Base-by-base conservation (phyloP, 176 grass and related monocot species). In the Secale cereale region DNA sequence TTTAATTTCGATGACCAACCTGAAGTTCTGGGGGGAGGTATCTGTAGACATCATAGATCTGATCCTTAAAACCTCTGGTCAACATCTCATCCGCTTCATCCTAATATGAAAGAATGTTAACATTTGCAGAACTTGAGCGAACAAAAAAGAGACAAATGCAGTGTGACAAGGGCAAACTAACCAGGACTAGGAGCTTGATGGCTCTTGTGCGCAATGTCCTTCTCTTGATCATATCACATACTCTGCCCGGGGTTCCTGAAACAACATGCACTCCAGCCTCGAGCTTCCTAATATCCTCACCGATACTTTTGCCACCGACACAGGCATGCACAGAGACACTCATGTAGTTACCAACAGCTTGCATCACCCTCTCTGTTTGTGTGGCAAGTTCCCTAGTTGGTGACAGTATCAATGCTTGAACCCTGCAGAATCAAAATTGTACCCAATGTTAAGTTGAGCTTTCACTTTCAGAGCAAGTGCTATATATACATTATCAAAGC, bases 71-170 rank as follows among this genome's bases (percentile, higher is more conserved):
- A 13, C 91, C 96, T 87, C 91, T 86, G 66, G 81, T 95, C 91
- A 95, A 81, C 93, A 98, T 95, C 79, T 98, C 96, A 91, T 98
- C 96, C 32, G 93, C 91, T 85, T 98, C 96, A 77, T 98, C 96
- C 93, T 95, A 76, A 83, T 36, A 74, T 61, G 46, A 17, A 63
- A 66, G 15, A 19, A 83, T 59, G 77, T 85, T 71, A 83, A 77
- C 45, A 22, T 16, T 9, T 1, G 1, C 3, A 45, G 8, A 19
- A 17, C 4, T 43, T 32, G 67, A 32, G 16, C 29, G 12, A 33
- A 14, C 48, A 73, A 27, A 57, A 35, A 2, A 73, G 36, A 26
- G 10, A 13, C 3, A 17, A 43, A 6, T 64, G 5, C 35, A 29
- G 11, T 12, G 19, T n/a, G 39, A 4, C 36, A 78, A 28, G 8